These are phyloP conservation scores for Calophaca sinica DNA, from an alignment of 306 rosid species.

Conservation along the genomic window DNA sequence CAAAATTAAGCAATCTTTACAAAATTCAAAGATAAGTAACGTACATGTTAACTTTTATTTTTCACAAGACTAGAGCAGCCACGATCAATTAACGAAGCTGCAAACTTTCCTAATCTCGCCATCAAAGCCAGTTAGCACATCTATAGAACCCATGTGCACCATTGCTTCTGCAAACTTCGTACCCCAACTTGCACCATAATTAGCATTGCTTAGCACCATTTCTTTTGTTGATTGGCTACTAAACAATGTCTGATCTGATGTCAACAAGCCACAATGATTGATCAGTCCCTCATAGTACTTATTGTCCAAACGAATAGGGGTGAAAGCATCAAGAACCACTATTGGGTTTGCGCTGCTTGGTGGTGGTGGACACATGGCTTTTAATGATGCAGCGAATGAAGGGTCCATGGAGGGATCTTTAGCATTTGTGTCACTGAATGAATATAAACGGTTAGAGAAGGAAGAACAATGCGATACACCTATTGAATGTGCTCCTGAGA, in stretches of 20 bases:
- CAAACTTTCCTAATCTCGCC: slow-evolving; percentile 48
- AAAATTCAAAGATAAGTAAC: too few species aligned
- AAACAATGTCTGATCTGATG: slow-evolving; percentile 39
- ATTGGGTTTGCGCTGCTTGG: background rate
- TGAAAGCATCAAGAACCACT: slow-evolving; percentile 30
- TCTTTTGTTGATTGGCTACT: slow-evolving; percentile 13
- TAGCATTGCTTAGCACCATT: slow-evolving; percentile 39
- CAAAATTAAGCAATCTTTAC: too few species aligned
- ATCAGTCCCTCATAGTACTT: slow-evolving; percentile 34
- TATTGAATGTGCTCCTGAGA: slow-evolving; percentile 44
- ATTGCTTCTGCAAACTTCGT: slow-evolving; percentile 42
- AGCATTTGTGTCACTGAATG: slow-evolving; percentile 23
- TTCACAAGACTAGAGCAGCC: background rate
- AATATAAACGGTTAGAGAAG: slow-evolving; percentile 29
- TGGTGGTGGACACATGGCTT: slow-evolving; percentile 37
- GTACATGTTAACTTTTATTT: too few species aligned
- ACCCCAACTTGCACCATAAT: slow-evolving; percentile 40
- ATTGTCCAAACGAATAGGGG: slow-evolving; percentile 44
- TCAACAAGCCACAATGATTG: slow-evolving; percentile 44
- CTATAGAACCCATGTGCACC: slow-evolving; percentile 48
- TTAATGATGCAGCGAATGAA: slow-evolving; percentile 32
- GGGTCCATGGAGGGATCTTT: slow-evolving; percentile 41
- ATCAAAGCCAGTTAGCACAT: slow-evolving; percentile 43
- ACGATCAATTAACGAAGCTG: slow-evolving; percentile 41
- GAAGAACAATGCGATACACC: slow-evolving; percentile 40